These are phyloP conservation scores for Prunus kanzakura DNA, from an alignment of 306 rosid genomes.

Conservation along the genomic window DNA sequence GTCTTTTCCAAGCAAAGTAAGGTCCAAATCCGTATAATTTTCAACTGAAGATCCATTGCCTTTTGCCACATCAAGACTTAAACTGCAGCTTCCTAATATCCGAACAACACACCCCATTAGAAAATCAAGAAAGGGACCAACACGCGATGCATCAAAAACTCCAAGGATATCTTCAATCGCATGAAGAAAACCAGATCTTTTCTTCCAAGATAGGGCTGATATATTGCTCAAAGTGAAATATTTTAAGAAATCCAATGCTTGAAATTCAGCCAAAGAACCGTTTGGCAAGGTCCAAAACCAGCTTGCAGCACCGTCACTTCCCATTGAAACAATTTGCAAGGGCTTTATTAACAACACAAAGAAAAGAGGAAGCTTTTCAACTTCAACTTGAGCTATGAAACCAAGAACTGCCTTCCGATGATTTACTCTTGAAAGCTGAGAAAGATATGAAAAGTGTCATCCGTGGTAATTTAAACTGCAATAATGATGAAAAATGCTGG, in stretches of 20 bases:
- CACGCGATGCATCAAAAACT: conserved; percentile 77
- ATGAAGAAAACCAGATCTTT: conserved; percentile 80
- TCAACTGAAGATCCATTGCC: conserved; percentile 32
- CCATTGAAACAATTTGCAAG: conserved; percentile 52
- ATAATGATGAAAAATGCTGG: background rate
- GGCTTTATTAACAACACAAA: conserved; percentile 77
- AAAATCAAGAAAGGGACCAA: conserved; percentile 73
- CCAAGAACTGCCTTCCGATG: conserved; percentile 81
- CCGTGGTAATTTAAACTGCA: background rate
- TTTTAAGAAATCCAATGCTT: conserved; percentile 47
- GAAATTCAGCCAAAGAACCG: conserved; percentile 44
- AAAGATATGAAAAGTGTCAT: background rate
- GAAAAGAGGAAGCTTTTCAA: conserved; percentile 80
- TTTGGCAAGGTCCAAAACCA: conserved; percentile 58
- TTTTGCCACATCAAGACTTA: conserved; percentile 46
- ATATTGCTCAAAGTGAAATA: conserved; percentile 63
- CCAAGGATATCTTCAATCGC: conserved; percentile 80
- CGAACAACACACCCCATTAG: conserved; percentile 85
- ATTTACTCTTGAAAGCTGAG: conserved; percentile 75
- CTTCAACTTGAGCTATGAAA: conserved; percentile 78
- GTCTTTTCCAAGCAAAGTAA: conserved; percentile 24
- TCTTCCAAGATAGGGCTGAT: conserved; percentile 65
- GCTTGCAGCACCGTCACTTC: conserved; percentile 52
- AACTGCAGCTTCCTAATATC: conserved; percentile 71
- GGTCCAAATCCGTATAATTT: conserved; percentile 16